Percentiles rank a stretch among this genome's conserved stretches.
Evolutionary conservation across 1,284 basidiomycete species (phyloP).

Genomic region (Wolfiporia cocos): DNA sequence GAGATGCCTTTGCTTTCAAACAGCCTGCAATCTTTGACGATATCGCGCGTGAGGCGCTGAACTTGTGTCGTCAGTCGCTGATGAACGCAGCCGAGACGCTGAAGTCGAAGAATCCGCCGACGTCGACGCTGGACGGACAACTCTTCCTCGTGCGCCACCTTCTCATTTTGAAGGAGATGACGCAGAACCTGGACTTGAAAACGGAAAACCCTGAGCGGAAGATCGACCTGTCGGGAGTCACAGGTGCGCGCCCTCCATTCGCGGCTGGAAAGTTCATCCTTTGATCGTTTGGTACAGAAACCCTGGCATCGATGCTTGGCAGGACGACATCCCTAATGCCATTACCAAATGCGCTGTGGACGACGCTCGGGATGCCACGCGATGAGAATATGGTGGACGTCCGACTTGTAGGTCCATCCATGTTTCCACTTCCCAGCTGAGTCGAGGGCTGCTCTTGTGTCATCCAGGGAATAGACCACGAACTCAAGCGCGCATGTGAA

Average conservation of each 20-base stretch:
- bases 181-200: conserved; percentile 66
- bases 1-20: not conserved
- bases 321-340: conserved; percentile 70
- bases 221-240: conserved; percentile 41
- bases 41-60: conserved; percentile 86
- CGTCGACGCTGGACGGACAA: conserved; percentile 58
- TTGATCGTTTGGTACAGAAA: conserved; percentile 39
- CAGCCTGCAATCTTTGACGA: conserved; percentile 91
- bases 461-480: conserved; percentile 76
- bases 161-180: conserved; percentile 88
- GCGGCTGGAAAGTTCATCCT: too few species aligned
- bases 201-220: conserved; percentile 31
- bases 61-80: conserved; percentile 76
- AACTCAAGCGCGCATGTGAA: conserved; percentile 79
- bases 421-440: too few species aligned
- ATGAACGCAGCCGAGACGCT: conserved; percentile 64
- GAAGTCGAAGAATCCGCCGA: conserved; percentile 38
- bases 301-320: conserved; percentile 67
- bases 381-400: conserved; percentile 53
- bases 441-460: too few species aligned
- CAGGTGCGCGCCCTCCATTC: too few species aligned
- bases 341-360: conserved; percentile 62
- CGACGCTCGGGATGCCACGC: conserved; percentile 56
- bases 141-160: conserved; percentile 87
- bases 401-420: too few species aligned